phyloP scores from a whole-genome alignment of 257 asterid genomes.

The Lithospermum erythrorhizon region DNA sequence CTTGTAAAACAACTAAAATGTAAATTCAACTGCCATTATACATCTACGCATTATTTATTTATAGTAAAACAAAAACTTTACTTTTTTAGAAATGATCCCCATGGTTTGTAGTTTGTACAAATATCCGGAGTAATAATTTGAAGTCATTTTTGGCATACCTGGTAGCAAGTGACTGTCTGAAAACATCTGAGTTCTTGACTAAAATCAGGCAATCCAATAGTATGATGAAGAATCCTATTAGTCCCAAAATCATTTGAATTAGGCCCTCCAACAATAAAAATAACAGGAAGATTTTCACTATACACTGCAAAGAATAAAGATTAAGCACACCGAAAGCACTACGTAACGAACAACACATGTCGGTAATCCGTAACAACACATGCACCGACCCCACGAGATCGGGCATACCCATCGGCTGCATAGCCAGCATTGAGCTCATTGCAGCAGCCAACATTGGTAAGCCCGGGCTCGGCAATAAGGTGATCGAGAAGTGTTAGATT shows the following conservation, averaged over 20 bases:
- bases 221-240: constrained; percentile 69
- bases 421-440: constrained; percentile 84
- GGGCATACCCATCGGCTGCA: constrained; percentile 82
- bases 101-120: no score
- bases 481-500: constrained; percentile 75
- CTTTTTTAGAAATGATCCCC: no score
- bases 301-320: constrained; percentile 77
- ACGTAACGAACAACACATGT: no score
- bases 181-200: constrained; percentile 72
- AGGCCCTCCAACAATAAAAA: constrained; percentile 80
- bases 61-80: no score
- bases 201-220: constrained; percentile 74
- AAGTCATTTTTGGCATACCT: constrained; percentile 24
- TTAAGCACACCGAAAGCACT: constrained; percentile 74
- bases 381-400: constrained; percentile 64
- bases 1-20: no score
- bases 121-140: no score
- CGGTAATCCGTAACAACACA: constrained; percentile 81
- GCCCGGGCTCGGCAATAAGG: constrained; percentile 68
- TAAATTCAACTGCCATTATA: no score
- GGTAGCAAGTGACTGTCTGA: constrained; percentile 71
- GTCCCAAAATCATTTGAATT: constrained; percentile 79
- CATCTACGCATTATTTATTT: no score
- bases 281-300: constrained; percentile 80
- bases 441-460: constrained; percentile 67